phyloP scores from a whole-genome alignment of 352 stramenopile species.

The Phytopythium montanum region DNA sequence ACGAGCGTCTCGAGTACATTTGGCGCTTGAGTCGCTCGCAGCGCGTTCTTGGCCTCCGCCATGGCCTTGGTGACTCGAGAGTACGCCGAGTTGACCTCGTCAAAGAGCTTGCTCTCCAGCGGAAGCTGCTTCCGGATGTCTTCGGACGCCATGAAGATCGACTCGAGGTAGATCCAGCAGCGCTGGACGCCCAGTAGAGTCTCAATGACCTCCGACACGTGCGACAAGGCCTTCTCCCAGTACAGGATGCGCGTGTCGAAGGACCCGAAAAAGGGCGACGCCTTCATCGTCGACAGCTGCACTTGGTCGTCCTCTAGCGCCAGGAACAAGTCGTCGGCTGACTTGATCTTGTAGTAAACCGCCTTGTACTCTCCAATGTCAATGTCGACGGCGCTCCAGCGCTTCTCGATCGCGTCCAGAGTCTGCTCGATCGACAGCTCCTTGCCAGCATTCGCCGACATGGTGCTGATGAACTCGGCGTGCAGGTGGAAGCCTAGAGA shows the following conservation, averaged over 20 bases:
- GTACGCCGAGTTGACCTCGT: constrained; percentile 84
- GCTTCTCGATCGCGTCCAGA: constrained; percentile 82
- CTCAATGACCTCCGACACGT: constrained; percentile 90
- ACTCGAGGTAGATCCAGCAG: constrained; percentile 95
- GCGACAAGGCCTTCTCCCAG: constrained; percentile 84
- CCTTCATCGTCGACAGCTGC: constrained; percentile 92
- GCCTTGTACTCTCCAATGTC: constrained; percentile 92
- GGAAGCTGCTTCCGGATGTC: constrained; percentile 94
- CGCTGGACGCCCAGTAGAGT: constrained; percentile 87
- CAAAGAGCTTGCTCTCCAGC: constrained; percentile 80
- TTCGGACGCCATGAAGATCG: constrained; percentile 94
- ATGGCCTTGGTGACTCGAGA: constrained; percentile 69
- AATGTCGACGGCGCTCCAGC: constrained; percentile 87
- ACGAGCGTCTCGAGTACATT: constrained; percentile 60
- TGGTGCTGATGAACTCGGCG: constrained; percentile 89
- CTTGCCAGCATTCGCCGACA: constrained; percentile 90
- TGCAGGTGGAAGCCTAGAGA: constrained; percentile 86
- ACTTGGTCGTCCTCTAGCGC: constrained; percentile 91
- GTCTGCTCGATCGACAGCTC: constrained; percentile 91
- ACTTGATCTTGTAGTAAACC: constrained; percentile 92
- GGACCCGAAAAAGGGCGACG: constrained; percentile 90
- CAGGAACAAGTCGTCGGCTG: constrained; percentile 90
- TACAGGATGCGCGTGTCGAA: constrained; percentile 88
- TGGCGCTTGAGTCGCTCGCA: constrained; percentile 58
- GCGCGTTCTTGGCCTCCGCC: constrained; percentile 73